A percentile compares a stretch with the other conserved stretches of the same genome.
These are phyloP conservation scores for Exophiala mesophila DNA, from an alignment of 2,329 filamentous ascomycete species.

Conservation along the genomic window DNA sequence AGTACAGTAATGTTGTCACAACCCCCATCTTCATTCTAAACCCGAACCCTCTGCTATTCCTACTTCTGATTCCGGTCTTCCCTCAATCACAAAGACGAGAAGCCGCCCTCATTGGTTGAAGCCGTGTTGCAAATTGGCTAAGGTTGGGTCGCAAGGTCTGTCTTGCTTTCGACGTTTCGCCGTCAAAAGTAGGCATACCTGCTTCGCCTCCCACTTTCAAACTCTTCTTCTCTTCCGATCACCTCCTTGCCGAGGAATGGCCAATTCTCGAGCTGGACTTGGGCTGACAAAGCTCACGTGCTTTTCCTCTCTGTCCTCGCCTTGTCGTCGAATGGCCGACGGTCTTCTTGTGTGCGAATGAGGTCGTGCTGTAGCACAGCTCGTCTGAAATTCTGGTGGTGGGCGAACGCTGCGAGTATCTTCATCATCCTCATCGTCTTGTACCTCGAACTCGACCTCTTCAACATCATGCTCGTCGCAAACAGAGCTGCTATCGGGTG, in stretches of 20 bases:
- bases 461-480: constrained; percentile 50
- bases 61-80: too few relatives aligned
- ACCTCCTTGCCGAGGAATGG: constrained; percentile 7
- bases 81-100: too few relatives aligned
- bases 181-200: neutral
- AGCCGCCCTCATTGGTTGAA: too few relatives aligned
- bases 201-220: too few relatives aligned
- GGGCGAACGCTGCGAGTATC: constrained; percentile 30
- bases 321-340: constrained; percentile 28
- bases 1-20: neutral
- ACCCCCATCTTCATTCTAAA: too few relatives aligned
- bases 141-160: too few relatives aligned
- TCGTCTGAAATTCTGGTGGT: constrained; percentile 31
- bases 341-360: constrained; percentile 31
- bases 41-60: too few relatives aligned
- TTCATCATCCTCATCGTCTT: constrained; percentile 41
- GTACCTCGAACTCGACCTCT: constrained; percentile 46
- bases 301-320: constrained; percentile 33
- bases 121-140: too few relatives aligned
- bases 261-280: constrained; percentile 26
- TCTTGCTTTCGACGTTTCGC: too few relatives aligned
- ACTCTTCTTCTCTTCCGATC: constrained; percentile 18
- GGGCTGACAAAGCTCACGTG: constrained; percentile 37
- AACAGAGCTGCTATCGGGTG: constrained; percentile 52
- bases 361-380: constrained; percentile 33